Percentiles rank a stretch among this genome's conserved stretches.
Evolutionary conservation across 2,329 filamentous ascomycete genomes (phyloP).

Genomic region (Fusarium sp.): DNA sequence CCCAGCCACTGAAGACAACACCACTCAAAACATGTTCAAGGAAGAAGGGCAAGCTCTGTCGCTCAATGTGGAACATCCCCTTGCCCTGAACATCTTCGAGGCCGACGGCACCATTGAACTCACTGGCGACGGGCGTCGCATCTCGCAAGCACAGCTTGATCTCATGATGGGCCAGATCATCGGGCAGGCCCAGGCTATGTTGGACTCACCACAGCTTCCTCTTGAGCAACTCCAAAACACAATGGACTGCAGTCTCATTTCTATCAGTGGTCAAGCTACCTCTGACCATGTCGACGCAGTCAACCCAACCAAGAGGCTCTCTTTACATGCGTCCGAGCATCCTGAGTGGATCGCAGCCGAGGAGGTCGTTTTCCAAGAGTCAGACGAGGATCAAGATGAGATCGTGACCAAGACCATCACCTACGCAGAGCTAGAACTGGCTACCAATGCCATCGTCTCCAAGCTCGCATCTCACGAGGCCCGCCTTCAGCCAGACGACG

Average conservation of each 20-base stretch:
- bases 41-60: conserved; percentile 23
- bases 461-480: not conserved
- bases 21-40: conserved; percentile 2
- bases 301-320: not conserved
- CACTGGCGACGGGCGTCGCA: conserved; percentile 23
- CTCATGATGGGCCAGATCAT: conserved; percentile 20
- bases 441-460: not conserved
- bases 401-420: conserved; percentile 8
- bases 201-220: not conserved
- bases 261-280: not conserved
- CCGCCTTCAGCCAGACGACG: not conserved
- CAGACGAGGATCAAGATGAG: not conserved
- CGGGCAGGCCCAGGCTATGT: conserved; percentile 7
- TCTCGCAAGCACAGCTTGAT: conserved; percentile 16
- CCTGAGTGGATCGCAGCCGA: conserved; percentile 25
- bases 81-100: conserved; percentile 25
- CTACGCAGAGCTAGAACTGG: not conserved
- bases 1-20: not conserved
- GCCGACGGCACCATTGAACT: not conserved
- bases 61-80: conserved; percentile 26
- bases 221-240: conserved; percentile 2
- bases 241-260: not conserved
- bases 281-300: accelerated
- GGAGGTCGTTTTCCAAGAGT: conserved; percentile 6
- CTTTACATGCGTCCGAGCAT: not conserved